These are phyloP conservation scores for Tieghemiomyces parasiticus DNA, from an alignment of 192 early-diverging fungal genomes.

Conservation along the genomic window DNA sequence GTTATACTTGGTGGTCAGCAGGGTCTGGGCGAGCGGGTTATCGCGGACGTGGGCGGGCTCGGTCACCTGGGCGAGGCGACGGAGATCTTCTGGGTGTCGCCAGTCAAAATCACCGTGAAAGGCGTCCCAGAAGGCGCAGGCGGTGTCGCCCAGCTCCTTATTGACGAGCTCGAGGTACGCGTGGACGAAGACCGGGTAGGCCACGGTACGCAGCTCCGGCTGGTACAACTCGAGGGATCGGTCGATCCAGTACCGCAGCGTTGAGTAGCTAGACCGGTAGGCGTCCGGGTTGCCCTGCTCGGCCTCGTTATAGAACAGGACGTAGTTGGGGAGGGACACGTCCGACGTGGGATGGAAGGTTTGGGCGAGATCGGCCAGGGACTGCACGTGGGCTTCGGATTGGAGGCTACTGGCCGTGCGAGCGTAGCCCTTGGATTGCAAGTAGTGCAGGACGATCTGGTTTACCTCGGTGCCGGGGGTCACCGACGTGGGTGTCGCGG, in stretches of 20 bases:
- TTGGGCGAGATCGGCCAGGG: slow-evolving; percentile 25
- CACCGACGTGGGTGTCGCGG: too few species aligned
- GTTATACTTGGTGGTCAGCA: slow-evolving; percentile 68
- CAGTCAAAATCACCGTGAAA: slow-evolving; percentile 66
- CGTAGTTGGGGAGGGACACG: slow-evolving; percentile 41
- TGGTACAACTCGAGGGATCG: slow-evolving; percentile 91
- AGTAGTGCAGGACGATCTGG: slow-evolving; percentile 45
- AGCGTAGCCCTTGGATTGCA: slow-evolving; percentile 51
- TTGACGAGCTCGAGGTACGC: slow-evolving; percentile 72
- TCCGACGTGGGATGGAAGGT: slow-evolving; percentile 31
- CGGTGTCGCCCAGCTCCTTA: slow-evolving; percentile 34
- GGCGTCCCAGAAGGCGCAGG: slow-evolving; percentile 46
- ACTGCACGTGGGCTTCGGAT: slow-evolving; percentile 37
- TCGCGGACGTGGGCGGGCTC: slow-evolving; percentile 59
- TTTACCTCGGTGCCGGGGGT: slow-evolving; percentile 18
- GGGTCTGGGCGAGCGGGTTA: slow-evolving; percentile 68
- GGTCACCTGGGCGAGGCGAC: slow-evolving; percentile 47
- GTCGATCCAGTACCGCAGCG: slow-evolving; percentile 77
- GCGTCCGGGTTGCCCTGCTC: slow-evolving; percentile 68
- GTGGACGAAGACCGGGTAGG: slow-evolving; percentile 89
- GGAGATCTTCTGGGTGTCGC: slow-evolving; percentile 56
- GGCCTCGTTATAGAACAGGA: slow-evolving; percentile 48
- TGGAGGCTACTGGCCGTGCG: slow-evolving; percentile 47
- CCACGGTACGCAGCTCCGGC: slow-evolving; percentile 66
- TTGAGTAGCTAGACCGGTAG: slow-evolving; percentile 64